Base-by-base conservation (phyloP, 805 yeast genomes). In the Wickerhamiella qilinensis region DNA sequence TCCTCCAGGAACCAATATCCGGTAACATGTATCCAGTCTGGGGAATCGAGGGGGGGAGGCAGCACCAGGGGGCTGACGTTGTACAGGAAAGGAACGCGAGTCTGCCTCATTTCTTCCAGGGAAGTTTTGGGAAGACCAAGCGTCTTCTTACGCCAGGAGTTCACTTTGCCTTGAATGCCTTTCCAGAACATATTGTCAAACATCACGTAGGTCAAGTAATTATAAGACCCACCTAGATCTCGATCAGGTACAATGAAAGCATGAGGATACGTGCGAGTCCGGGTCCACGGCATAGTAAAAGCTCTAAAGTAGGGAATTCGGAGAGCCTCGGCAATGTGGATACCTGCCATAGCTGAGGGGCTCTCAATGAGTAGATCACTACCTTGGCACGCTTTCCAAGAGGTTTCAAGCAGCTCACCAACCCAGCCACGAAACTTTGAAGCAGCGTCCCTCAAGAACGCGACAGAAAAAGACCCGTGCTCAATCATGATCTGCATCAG, bases 241-340 rank as follows among this genome's bases (percentile, higher is more conserved):
- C 82, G 93, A 43, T 85, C 95, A 0, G 97, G 95, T 6, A 83
- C 94, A 54, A 86, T 74, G 46, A 88, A 85, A 0, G 97, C 96
- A 63, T 88, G 96, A 1, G 96, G 96, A 54, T 88, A 88, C 0
- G 95, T 93, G 47, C 93, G 67, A 1, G 97, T 86, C 43, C 94
- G 62, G 0, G 96, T 83, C 97, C 97, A 88, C 0, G 97, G 97
- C 97, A 88, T 88, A 0, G 97, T 88, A 54, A 88, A 88, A 0
- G 96, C 96, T 50, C 96, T 67, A 63, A 82, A 80, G 54, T 88
- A 88, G 0, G 97, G 94, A 40, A 88, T 79, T 17, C 75, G 72
- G 41, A 88, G 58, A 1, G 93, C 93, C 55, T 88, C 97, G 3
- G 97, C 95, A 41, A 88, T 81, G 51, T 88, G 97, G 35, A 86